phyloP scores from a whole-genome alignment of 2,329 filamentous ascomycete species.

The Periconia macrospinosa region DNA sequence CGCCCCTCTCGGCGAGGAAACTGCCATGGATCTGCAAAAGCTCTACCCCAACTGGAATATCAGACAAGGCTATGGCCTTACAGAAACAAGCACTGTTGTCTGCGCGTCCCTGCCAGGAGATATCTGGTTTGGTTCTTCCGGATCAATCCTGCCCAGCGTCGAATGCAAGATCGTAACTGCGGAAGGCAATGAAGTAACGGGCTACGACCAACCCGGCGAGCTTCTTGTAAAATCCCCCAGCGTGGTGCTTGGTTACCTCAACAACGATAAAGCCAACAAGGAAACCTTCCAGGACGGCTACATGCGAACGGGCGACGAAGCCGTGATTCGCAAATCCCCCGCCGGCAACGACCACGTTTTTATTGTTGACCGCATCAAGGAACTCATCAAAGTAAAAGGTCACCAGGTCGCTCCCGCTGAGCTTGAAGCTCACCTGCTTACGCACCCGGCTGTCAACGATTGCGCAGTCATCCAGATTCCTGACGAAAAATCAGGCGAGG shows the following conservation, averaged over 20 bases:
- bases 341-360: conserved; percentile 76
- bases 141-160: conserved; percentile 66
- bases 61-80: conserved; percentile 76
- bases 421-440: conserved; percentile 76
- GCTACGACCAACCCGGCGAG: conserved; percentile 76
- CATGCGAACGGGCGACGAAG: conserved; percentile 86
- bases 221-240: conserved; percentile 76
- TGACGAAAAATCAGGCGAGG: conserved; percentile 62
- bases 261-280: conserved; percentile 79
- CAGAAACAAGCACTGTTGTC: conserved; percentile 75
- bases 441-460: conserved; percentile 74
- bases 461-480: conserved; percentile 77
- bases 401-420: conserved; percentile 83
- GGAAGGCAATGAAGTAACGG: conserved; percentile 71
- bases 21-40: conserved; percentile 63
- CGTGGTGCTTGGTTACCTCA: conserved; percentile 79
- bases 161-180: conserved; percentile 67
- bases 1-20: conserved; percentile 75
- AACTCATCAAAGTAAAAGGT: conserved; percentile 79
- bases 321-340: conserved; percentile 65
- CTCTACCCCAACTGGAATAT: conserved; percentile 67
- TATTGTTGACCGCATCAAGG: conserved; percentile 80
- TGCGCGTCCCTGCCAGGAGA: conserved; percentile 63
- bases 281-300: conserved; percentile 80
- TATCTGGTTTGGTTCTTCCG: conserved; percentile 71